Evolutionary conservation across 2,329 filamentous ascomycete genomes (phyloP).

Genomic region (Herpotrichia juniperi): DNA sequence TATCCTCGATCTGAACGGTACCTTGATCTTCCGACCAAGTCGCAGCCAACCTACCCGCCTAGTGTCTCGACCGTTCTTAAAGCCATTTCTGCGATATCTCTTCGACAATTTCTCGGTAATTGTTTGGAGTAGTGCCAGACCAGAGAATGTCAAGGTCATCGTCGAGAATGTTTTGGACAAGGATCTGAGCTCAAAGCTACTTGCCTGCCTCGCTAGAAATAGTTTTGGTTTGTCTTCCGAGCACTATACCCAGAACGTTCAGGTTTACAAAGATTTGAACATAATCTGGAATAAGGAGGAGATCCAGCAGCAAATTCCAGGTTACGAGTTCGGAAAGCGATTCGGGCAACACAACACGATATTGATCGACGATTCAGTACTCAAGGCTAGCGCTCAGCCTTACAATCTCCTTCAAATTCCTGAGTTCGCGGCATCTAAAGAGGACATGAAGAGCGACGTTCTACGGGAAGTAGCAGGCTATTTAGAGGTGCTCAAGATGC

Average conservation of each 20-base stretch:
- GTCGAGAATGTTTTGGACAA: conserved; percentile 67
- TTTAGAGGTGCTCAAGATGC: conserved; percentile 57
- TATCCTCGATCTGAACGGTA: conserved; percentile 92
- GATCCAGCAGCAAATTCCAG: conserved; percentile 52
- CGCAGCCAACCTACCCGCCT: conserved; percentile 55
- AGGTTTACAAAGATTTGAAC: conserved; percentile 87
- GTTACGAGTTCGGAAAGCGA: conserved; percentile 36
- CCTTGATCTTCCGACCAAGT: conserved; percentile 75
- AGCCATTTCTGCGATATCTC: conserved; percentile 74
- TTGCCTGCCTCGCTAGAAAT: conserved; percentile 80
- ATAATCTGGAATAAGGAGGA: conserved; percentile 67
- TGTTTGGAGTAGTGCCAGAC: conserved; percentile 88
- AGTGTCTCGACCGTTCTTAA: conserved; percentile 70
- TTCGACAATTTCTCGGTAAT: conserved; percentile 78
- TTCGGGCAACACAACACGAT: conserved; percentile 90
- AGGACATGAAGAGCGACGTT: conserved; percentile 43
- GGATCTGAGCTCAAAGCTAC: conserved; percentile 60
- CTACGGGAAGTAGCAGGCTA: conserved; percentile 59
- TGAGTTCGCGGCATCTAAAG: conserved; percentile 67
- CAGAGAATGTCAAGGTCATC: conserved; percentile 73
- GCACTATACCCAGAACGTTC: conserved; percentile 74
- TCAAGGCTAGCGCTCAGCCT: conserved; percentile 85
- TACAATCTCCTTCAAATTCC: conserved; percentile 81
- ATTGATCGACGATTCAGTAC: conserved; percentile 80
- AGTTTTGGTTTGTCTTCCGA: conserved; percentile 67